Conservation (phyloP, 163 green algal genomes). For the Coccomyxa subellipsoidea region DNA sequence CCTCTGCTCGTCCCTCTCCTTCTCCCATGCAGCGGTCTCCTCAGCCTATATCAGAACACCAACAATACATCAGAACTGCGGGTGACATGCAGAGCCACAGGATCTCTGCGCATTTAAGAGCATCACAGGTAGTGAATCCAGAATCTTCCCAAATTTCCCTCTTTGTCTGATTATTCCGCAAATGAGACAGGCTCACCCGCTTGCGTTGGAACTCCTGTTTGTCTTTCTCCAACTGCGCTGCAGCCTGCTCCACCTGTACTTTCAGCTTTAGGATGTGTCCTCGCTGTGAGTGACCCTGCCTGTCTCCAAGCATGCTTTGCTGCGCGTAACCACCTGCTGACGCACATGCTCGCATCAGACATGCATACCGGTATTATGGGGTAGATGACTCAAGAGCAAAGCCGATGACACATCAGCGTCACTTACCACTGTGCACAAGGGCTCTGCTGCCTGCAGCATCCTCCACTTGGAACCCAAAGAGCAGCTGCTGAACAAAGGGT, state of each 20-base stretch:
- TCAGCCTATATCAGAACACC: conserved; percentile 6
- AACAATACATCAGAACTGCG: no score
- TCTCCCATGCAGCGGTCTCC: conserved; percentile 11
- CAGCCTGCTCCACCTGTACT: conserved; percentile 19
- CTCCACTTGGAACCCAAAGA: not conserved
- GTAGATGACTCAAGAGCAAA: not conserved
- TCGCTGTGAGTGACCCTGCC: not conserved
- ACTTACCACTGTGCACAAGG: not conserved
- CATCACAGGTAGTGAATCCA: no score
- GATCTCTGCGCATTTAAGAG: no score
- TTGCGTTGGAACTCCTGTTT: conserved; percentile 21
- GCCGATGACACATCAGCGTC: not conserved
- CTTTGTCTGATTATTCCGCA: not conserved
- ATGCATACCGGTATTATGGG: not conserved
- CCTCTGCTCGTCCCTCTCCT: not conserved
- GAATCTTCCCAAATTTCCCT: no score
- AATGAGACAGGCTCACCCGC: conserved; percentile 13
- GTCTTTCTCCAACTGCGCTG: conserved; percentile 18
- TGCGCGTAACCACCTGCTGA: not conserved
- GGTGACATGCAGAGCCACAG: no score
- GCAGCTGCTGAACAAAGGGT: not conserved
- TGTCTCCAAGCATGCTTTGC: no score
- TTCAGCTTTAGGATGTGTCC: conserved; percentile 14
- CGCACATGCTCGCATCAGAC: not conserved
- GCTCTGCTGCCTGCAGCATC: not conserved